Percentiles rank a stretch among this genome's conserved stretches.
phyloP scores from a whole-genome alignment of 306 rosid species.

The Prunus mongolica region DNA sequence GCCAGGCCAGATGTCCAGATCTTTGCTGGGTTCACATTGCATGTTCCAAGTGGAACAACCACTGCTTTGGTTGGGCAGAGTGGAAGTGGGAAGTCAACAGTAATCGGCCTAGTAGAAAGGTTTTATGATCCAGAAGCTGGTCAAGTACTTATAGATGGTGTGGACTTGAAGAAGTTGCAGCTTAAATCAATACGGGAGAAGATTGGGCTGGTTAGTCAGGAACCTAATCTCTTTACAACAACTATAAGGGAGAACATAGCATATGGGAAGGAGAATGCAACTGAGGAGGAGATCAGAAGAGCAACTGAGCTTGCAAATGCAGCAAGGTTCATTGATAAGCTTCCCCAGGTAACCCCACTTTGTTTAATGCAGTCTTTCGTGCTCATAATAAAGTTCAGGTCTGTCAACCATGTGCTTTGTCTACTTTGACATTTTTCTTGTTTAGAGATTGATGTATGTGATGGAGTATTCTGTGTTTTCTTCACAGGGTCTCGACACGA shows the following conservation, averaged over 20 bases:
- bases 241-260: constrained; percentile 67
- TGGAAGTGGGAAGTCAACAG: constrained; percentile 94
- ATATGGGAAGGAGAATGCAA: constrained; percentile 81
- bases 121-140: constrained; percentile 90
- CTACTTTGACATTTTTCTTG: not conserved
- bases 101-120: constrained; percentile 69
- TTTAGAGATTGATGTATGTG: not conserved
- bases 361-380: not conserved
- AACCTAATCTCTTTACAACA: constrained; percentile 64
- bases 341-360: constrained; percentile 45
- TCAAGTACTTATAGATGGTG: constrained; percentile 73
- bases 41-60: constrained; percentile 62
- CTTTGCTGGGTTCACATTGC: constrained; percentile 71
- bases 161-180: constrained; percentile 49
- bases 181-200: constrained; percentile 72
- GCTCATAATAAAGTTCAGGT: not conserved
- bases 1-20: constrained; percentile 73
- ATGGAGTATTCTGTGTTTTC: not conserved
- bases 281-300: constrained; percentile 52
- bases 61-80: constrained; percentile 91
- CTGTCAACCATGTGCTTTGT: not conserved
- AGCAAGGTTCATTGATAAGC: constrained; percentile 68
- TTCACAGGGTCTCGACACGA: constrained; percentile 73
- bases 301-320: constrained; percentile 85
- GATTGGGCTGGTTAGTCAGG: constrained; percentile 89